Evolutionary conservation across 331 rosid genomes (phyloP).

Genomic region (Quercus tomentella): DNA sequence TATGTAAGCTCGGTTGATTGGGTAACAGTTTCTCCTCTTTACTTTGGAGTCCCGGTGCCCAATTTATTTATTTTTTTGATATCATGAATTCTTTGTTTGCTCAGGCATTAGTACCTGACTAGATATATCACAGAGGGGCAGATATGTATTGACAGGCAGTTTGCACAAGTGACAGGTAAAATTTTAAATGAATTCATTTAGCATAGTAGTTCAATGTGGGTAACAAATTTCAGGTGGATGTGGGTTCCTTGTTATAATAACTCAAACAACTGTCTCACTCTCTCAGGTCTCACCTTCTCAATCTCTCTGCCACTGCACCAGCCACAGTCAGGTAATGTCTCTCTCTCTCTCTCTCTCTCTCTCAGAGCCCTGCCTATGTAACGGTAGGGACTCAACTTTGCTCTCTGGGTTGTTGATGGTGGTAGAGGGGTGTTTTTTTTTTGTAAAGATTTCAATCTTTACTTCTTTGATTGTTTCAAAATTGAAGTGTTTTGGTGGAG

Average conservation of each 20-base stretch:
- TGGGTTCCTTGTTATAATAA: background rate
- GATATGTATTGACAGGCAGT: slow-evolving; percentile 91
- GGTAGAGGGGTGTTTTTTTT: no score
- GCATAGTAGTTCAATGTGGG: background rate
- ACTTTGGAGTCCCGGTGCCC: background rate
- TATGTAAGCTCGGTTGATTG: background rate
- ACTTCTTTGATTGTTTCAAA: no score
- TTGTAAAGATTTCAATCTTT: no score
- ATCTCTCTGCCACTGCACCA: no score
- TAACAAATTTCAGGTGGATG: background rate
- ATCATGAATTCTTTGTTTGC: background rate
- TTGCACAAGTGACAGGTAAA: slow-evolving; percentile 78
- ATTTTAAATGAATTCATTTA: background rate
- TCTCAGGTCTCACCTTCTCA: no score
- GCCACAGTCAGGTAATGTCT: no score
- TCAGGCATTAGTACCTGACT: slow-evolving; percentile 90
- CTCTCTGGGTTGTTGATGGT: no score
- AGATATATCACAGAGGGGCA: slow-evolving; percentile 99
- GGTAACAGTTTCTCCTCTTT: background rate
- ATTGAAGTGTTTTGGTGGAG: no score
- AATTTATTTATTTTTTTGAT: background rate
- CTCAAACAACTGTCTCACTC: no score
- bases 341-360: no score
- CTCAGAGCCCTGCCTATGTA: no score
- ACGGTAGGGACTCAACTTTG: no score